Evolutionary conservation across 768 basidiomycete genomes (phyloP).

Genomic region (Leucosporidium yakuticum): DNA sequence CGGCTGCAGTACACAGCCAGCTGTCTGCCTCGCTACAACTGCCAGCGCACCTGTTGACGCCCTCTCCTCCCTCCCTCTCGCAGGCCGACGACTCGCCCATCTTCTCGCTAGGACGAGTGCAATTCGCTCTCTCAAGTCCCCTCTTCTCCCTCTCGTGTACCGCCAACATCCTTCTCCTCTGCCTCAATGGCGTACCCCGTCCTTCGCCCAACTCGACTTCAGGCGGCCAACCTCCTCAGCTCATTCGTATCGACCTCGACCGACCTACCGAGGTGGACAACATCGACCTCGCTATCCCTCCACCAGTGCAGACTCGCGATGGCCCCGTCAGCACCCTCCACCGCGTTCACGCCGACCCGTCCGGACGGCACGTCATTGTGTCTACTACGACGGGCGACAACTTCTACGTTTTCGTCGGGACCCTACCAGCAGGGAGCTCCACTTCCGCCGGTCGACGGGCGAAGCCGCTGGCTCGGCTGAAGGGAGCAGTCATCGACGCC

Average conservation of each 20-base stretch:
- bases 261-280: constrained; percentile 69
- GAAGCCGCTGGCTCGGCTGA: constrained; percentile 67
- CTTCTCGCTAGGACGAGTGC: constrained; percentile 31
- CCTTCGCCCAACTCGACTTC: constrained; percentile 19
- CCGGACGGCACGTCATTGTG: constrained; percentile 80
- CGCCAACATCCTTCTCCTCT: constrained; percentile 30
- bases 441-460: constrained; percentile 67
- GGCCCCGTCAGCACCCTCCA: constrained; percentile 47
- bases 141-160: constrained; percentile 29
- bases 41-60: too few species aligned
- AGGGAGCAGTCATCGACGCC: constrained; percentile 74
- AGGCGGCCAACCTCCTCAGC: constrained; percentile 18
- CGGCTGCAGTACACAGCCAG: too few species aligned
- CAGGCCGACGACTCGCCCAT: constrained; percentile 3
- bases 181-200: constrained; percentile 31
- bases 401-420: constrained; percentile 69
- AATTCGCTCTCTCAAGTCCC: constrained; percentile 22
- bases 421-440: constrained; percentile 30
- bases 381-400: constrained; percentile 85
- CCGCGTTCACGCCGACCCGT: constrained; percentile 85
- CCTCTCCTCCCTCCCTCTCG: too few species aligned
- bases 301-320: constrained; percentile 42
- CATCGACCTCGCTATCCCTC: constrained; percentile 65
- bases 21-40: too few species aligned
- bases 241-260: constrained; percentile 72